Conservation (phyloP, 306 rosid species). For the Pyrus communis region DNA sequence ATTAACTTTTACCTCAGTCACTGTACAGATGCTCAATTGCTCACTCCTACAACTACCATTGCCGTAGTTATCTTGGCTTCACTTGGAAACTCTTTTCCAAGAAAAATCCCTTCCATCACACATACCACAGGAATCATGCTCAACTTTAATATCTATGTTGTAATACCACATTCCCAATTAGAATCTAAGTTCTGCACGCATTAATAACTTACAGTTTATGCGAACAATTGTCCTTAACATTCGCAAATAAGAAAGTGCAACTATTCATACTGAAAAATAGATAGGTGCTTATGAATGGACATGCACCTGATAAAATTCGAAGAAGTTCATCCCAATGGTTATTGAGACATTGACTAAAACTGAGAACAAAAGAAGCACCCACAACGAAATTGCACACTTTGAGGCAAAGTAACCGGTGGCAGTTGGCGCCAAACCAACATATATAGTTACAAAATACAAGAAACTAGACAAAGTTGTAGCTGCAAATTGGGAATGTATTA, state of each 20-base stretch:
- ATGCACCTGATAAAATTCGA: conserved; percentile 28
- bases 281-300: not conserved
- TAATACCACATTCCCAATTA: too few relatives aligned
- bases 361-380: conserved; percentile 32
- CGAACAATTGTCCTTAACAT: not conserved
- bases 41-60: conserved; percentile 28
- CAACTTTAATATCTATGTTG: too few relatives aligned
- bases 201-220: not conserved
- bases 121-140: conserved; percentile 28
- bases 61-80: conserved; percentile 32
- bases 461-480: conserved; percentile 32
- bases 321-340: conserved; percentile 24
- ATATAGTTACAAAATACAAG: conserved; percentile 16
- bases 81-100: conserved; percentile 29
- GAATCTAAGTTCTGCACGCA: not conserved
- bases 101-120: conserved; percentile 42
- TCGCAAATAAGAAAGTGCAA: not conserved
- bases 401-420: conserved; percentile 20
- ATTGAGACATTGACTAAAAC: conserved; percentile 27
- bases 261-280: not conserved
- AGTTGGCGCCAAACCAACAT: conserved; percentile 26
- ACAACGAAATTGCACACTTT: conserved; percentile 13
- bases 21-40: conserved; percentile 19
- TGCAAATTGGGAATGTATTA: not conserved
- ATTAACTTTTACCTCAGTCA: conserved; percentile 11